Conservation (phyloP, 805 yeast species). For the Zygosaccharomyces lentus region DNA sequence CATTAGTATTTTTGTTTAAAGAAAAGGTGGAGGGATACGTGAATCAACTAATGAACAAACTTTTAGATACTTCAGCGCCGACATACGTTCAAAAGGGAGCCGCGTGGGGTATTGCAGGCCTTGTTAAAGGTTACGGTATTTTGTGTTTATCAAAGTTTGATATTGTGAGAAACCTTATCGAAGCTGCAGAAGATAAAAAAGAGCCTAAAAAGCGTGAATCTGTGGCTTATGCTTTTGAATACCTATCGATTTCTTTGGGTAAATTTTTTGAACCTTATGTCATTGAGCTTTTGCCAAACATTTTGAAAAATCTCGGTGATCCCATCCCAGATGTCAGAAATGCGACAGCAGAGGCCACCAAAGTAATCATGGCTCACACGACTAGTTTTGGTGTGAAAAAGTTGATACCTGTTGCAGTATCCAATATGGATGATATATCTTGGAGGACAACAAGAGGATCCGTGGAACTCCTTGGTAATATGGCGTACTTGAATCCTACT, state of each 20-base stretch:
- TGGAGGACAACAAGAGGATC: constrained; percentile 98
- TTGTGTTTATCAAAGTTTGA: constrained; percentile 70
- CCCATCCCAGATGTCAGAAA: constrained; percentile 77
- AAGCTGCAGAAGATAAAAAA: constrained; percentile 85
- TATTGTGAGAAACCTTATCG: constrained; percentile 66
- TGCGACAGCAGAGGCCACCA: constrained; percentile 83
- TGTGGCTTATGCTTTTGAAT: constrained; percentile 80
- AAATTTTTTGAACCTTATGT: constrained; percentile 90
- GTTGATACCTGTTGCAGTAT: constrained; percentile 85
- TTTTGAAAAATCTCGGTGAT: constrained; percentile 82
- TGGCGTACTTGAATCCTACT: constrained; percentile 96
- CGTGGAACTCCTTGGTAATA: constrained; percentile 90
- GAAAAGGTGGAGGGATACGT: constrained; percentile 50
- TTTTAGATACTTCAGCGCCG: constrained; percentile 44
- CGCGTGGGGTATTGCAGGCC: constrained; percentile 93
- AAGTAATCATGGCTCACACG: constrained; percentile 82
- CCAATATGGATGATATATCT: constrained; percentile 78
- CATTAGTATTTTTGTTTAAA: constrained; percentile 61
- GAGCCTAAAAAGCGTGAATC: constrained; percentile 75
- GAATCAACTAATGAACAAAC: constrained; percentile 53
- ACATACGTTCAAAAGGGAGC: constrained; percentile 77
- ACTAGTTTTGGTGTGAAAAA: constrained; percentile 89
- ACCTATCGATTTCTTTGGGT: constrained; percentile 72
- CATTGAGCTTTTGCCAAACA: constrained; percentile 76
- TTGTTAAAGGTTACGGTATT: constrained; percentile 87